Percentiles rank a stretch among this genome's conserved stretches.
Conservation (phyloP, 148 eudicot species). For the Cornus kousa region DNA sequence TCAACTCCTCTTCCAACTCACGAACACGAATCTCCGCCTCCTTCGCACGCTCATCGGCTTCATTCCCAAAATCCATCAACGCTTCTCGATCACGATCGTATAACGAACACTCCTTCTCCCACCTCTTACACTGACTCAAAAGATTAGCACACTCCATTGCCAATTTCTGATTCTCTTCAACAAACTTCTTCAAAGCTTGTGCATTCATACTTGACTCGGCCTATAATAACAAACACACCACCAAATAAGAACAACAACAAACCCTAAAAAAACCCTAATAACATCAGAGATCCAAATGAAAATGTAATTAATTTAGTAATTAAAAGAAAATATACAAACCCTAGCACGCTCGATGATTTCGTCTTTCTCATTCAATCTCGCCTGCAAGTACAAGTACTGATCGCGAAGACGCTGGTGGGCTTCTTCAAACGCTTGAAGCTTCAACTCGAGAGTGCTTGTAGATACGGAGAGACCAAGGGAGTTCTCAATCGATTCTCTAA, state of each 20-base stretch:
- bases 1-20: conserved; percentile 62
- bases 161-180: conserved; percentile 83
- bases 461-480: conserved; percentile 63
- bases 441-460: conserved; percentile 45
- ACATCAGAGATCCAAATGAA: neutral
- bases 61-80: conserved; percentile 92
- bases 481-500: conserved; percentile 63
- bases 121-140: conserved; percentile 52
- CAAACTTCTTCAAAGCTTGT: conserved; percentile 77
- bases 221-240: conserved; percentile 26
- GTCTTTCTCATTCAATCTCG: conserved; percentile 57
- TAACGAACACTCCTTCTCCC: conserved; percentile 79
- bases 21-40: conserved; percentile 57
- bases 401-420: conserved; percentile 37
- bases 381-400: conserved; percentile 50
- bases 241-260: neutral
- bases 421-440: conserved; percentile 56
- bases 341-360: conserved; percentile 58
- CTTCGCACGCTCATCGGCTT: conserved; percentile 82
- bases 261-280: neutral
- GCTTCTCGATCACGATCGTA: conserved; percentile 87
- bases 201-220: conserved; percentile 86
- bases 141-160: conserved; percentile 68
- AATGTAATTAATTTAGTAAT: neutral
- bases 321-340: conserved; percentile 41